These are phyloP conservation scores for Collybiopsis confluens DNA, from an alignment of 768 basidiomycete species.

Conservation along the genomic window DNA sequence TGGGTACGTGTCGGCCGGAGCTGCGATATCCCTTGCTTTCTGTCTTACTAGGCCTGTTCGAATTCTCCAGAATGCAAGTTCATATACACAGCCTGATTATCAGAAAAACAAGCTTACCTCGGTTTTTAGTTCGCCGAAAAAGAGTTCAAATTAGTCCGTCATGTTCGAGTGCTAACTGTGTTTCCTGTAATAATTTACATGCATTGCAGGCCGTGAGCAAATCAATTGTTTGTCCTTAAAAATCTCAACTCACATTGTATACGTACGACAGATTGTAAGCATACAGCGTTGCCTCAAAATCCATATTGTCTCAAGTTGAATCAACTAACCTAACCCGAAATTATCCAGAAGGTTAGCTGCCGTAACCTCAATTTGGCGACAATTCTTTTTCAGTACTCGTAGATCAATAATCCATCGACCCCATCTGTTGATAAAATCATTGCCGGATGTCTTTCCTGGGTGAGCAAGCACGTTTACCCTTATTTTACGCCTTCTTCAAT, in stretches of 20 bases:
- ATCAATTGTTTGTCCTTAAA: no score
- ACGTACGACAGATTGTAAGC: background rate
- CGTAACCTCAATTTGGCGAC: background rate
- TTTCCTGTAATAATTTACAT: background rate
- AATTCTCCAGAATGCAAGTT: background rate
- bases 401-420: background rate
- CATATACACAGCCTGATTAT: background rate
- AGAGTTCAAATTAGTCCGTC: background rate
- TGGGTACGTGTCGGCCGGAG: background rate
- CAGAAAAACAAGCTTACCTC: background rate
- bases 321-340: background rate
- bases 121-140: background rate
- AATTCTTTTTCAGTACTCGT: background rate
- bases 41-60: background rate
- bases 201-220: background rate
- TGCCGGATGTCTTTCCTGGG: no score
- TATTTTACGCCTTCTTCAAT: background rate
- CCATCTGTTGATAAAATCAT: background rate
- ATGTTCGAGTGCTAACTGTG: background rate
- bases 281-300: background rate
- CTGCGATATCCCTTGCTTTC: background rate
- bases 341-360: background rate
- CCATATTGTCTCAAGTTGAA: background rate
- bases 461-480: background rate
- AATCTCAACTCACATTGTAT: background rate